Evolutionary conservation across 208 protist species (phyloP).

Genomic region (Trypanosoma avium): DNA sequence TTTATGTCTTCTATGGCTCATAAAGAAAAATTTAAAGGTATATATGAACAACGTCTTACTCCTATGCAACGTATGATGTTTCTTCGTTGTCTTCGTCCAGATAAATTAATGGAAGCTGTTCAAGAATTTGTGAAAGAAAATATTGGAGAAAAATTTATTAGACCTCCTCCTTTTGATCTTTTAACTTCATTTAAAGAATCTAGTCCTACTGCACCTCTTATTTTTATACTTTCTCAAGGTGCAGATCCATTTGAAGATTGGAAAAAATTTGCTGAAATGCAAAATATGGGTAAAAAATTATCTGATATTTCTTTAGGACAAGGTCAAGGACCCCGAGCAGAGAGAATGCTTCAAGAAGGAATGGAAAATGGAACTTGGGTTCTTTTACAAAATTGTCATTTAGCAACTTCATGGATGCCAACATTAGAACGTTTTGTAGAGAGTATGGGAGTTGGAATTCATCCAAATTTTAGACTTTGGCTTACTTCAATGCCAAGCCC

Average conservation of each 20-base stretch:
- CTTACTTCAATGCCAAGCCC: conserved; percentile 97
- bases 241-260: conserved; percentile 97
- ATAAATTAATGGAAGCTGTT: conserved; percentile 96
- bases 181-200: conserved; percentile 94
- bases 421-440: conserved; percentile 96
- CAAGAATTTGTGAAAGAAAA: conserved; percentile 93
- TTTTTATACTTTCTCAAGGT: conserved; percentile 98
- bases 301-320: conserved; percentile 97
- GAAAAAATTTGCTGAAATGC: conserved; percentile 96
- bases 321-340: conserved; percentile 97
- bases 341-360: conserved; percentile 92
- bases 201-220: conserved; percentile 90
- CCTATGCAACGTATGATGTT: conserved; percentile 96
- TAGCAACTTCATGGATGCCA: conserved; percentile 98
- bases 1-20: conserved; percentile 94
- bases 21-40: conserved; percentile 65
- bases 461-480: conserved; percentile 98
- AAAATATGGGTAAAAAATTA: conserved; percentile 96
- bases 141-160: conserved; percentile 94
- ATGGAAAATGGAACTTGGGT: conserved; percentile 96
- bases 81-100: conserved; percentile 95
- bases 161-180: conserved; percentile 97
- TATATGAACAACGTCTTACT: conserved; percentile 83
- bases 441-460: conserved; percentile 80
- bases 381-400: conserved; percentile 98